phyloP scores from a whole-genome alignment of 257 asterid species.

The Lavandula angustifolia region DNA sequence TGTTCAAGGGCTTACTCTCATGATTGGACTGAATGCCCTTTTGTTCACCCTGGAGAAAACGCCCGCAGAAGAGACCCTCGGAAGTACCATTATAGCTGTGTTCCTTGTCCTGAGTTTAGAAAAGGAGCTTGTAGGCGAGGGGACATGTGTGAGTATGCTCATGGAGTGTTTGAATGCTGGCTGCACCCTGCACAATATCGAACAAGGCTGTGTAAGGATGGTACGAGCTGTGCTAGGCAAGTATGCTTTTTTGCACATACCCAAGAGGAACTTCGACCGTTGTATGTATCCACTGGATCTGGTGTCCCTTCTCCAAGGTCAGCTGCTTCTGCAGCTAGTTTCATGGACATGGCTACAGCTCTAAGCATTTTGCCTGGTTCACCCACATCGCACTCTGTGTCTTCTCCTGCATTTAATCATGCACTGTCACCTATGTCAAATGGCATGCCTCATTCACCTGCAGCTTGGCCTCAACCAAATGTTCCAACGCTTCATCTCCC shows the following conservation, averaged over 20 bases:
- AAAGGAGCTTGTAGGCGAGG: constrained; percentile 96
- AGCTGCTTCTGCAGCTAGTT: constrained; percentile 67
- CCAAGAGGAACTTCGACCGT: constrained; percentile 86
- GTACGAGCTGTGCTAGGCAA: constrained; percentile 74
- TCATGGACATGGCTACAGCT: constrained; percentile 95
- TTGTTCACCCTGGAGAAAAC: constrained; percentile 95
- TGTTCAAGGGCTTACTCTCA: constrained; percentile 98
- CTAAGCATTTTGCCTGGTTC: constrained; percentile 76
- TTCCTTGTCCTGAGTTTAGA: constrained; percentile 96
- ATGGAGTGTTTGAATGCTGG: constrained; percentile 99
- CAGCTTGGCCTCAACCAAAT: constrained; percentile 76
- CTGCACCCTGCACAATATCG: constrained; percentile 97
- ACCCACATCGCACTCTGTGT: constrained; percentile 73
- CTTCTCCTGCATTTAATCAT: constrained; percentile 71
- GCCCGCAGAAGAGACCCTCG: constrained; percentile 96
- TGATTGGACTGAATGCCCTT: constrained; percentile 98
- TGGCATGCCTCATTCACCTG: constrained; percentile 63
- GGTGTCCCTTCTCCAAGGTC: constrained; percentile 92
- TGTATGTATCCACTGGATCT: constrained; percentile 87
- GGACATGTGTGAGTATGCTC: constrained; percentile 97
- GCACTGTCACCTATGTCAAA: constrained; percentile 73
- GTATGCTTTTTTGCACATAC: constrained; percentile 94
- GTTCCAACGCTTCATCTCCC: constrained; percentile 85
- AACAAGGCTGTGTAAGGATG: constrained; percentile 87
- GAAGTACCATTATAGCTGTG: constrained; percentile 91